Evolutionary conservation across 2,329 filamentous ascomycete genomes (phyloP), one percentile per base, ranked within the genome.

Genomic region (Stenocarpella maydis): DNA sequence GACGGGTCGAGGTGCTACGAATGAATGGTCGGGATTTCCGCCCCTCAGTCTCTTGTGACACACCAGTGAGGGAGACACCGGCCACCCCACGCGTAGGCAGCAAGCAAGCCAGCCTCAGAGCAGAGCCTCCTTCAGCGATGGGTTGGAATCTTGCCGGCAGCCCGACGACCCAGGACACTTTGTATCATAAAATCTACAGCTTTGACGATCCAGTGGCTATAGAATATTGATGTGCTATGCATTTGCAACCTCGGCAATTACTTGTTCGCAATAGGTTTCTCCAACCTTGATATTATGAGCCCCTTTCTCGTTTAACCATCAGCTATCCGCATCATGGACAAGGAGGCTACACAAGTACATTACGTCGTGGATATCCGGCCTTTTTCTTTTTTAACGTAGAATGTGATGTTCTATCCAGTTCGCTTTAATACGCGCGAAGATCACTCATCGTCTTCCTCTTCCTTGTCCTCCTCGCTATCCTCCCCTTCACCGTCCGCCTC

Each of bases 191-290:
- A 37, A 49, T 37, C 15, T 31, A 63, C 28, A 63, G 58, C 43
- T 49, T 63, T 37, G 58, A 43, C 19, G 58, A 61, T 43, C 24
- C 55, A 52, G 64, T 68, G 61, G 71, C 71, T 68, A 74, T 74
- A 74, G 73, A 73, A 50, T 70, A 73, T 73, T 72, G 67, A 69
- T 43, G 58, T 63, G 43, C 49, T 45, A 63, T 24, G 58, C 58
- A 63, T 49, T 28, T 14, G 34, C 14, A 49, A 26, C 28, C 21
- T 37, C 21, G 10, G 19, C 12, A 6, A 21, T 47, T n/a, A 37
- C 14, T 1, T 24, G 58, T 24, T n/a, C 28, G 26, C 15, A 7
- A 14, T 9, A 34, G 6, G n/a, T 4, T 21, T 31, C 1, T 15
- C 19, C 26, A 17, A 17, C 26, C n/a, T 24, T 5, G 3, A 8